These are phyloP conservation scores for Luffa acutangula DNA, from an alignment of 306 rosid genomes.

Conservation along the genomic window DNA sequence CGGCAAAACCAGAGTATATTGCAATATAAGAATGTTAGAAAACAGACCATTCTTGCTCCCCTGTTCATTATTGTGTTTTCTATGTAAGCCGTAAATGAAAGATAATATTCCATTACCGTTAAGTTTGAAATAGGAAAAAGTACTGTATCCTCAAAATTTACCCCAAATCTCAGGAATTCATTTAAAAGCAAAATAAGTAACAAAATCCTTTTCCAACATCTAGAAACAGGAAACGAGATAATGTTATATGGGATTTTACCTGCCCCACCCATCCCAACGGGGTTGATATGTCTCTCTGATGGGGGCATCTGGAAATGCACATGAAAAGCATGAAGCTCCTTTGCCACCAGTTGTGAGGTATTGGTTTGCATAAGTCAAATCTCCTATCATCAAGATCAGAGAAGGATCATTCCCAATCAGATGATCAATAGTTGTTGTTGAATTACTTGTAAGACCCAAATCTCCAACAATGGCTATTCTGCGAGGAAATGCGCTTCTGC, in stretches of 20 bases:
- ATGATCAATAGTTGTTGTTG: slow-evolving; percentile 72
- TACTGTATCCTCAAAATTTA: not conserved
- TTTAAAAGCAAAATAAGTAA: not conserved
- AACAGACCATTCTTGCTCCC: not conserved
- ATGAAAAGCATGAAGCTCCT: slow-evolving; percentile 70
- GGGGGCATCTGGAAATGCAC: slow-evolving; percentile 83
- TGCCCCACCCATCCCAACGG: slow-evolving; percentile 99
- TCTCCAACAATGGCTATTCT: slow-evolving; percentile 81
- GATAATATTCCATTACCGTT: not conserved
- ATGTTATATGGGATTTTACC: slow-evolving; percentile 28
- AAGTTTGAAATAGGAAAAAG: not conserved
- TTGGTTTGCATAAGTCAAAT: slow-evolving; percentile 71
- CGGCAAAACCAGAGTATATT: not conserved
- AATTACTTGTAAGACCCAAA: slow-evolving; percentile 82
- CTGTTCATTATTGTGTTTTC: not conserved
- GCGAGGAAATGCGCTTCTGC: slow-evolving; percentile 41
- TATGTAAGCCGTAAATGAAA: not conserved
- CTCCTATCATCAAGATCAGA: slow-evolving; percentile 72
- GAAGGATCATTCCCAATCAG: slow-evolving; percentile 70
- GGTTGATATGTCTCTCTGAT: slow-evolving; percentile 87
- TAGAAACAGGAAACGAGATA: not conserved
- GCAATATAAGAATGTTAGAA: not conserved
- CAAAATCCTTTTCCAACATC: not conserved
- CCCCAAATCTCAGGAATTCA: not conserved
- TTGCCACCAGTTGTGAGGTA: slow-evolving; percentile 85